Conservation (phyloP, 768 basidiomycete species). For the Boletus rubroflammeus region DNA sequence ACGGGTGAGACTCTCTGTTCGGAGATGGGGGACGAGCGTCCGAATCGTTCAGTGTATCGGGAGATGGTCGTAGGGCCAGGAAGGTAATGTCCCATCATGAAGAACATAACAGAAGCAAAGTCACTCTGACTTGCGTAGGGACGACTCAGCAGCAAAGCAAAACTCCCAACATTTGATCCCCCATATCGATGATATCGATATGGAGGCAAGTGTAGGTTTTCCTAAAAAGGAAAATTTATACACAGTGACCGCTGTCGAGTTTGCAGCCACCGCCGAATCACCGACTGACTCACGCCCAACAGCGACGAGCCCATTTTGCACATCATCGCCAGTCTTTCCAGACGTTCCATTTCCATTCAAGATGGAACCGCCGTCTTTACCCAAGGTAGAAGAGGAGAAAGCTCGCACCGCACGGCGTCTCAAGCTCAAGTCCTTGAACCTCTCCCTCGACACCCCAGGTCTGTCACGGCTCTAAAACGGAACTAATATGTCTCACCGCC, state of each 20-base stretch:
- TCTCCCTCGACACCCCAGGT: constrained; percentile 48
- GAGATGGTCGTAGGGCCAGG: neutral
- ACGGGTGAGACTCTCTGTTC: neutral
- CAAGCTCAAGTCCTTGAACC: constrained; percentile 57
- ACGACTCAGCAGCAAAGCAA: neutral
- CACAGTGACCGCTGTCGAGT: neutral
- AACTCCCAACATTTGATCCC: neutral
- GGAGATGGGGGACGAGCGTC: neutral
- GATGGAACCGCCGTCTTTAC: constrained; percentile 23
- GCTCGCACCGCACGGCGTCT: constrained; percentile 53
- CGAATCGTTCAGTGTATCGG: neutral
- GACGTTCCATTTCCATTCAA: neutral
- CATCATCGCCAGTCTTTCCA: neutral
- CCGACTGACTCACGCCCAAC: constrained; percentile 7
- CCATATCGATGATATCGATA: too few species aligned
- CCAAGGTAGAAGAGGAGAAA: constrained; percentile 49
- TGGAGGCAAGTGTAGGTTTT: neutral
- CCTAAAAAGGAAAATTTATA: constrained; percentile 15
- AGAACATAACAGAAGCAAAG: neutral
- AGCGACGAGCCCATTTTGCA: constrained; percentile 1
- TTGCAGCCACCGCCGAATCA: constrained; percentile 13
- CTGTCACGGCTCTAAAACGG: constrained; percentile 11
- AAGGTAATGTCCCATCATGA: neutral
- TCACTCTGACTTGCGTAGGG: neutral
- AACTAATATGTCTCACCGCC: constrained; percentile 6